Conservation (phyloP, 2,329 filamentous ascomycete genomes). For the Colletotrichum truncatum region DNA sequence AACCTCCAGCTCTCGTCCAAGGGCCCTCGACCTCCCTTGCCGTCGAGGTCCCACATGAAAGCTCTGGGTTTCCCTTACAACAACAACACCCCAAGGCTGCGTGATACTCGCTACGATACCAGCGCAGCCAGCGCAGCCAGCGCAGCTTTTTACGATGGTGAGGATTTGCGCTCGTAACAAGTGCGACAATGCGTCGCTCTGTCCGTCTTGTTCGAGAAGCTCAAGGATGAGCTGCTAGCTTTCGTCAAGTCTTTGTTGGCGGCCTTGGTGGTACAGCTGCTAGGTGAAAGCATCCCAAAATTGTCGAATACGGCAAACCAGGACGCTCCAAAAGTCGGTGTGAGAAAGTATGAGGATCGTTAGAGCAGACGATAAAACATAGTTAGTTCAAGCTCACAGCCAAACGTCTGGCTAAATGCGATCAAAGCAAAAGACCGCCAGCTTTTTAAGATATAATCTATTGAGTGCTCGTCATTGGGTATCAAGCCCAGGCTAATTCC, state of each 20-base stretch:
- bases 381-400: no score
- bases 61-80: background rate
- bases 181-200: background rate
- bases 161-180: background rate
- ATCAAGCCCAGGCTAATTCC: constrained; percentile 2
- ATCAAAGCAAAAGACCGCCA: no score
- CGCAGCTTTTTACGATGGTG: background rate
- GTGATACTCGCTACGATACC: background rate
- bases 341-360: no score
- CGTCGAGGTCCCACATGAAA: background rate
- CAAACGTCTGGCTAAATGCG: no score
- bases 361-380: no score
- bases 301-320: no score
- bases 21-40: background rate
- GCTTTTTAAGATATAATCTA: no score
- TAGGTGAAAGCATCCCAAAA: no score
- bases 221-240: background rate
- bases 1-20: background rate
- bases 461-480: no score
- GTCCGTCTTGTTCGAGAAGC: background rate
- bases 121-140: background rate
- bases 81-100: background rate
- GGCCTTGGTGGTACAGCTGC: no score
- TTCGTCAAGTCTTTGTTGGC: no score
- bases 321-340: no score